These are phyloP conservation scores for Geotrichum histeridarum DNA, from an alignment of 1,139 yeast species.

Conservation along the genomic window DNA sequence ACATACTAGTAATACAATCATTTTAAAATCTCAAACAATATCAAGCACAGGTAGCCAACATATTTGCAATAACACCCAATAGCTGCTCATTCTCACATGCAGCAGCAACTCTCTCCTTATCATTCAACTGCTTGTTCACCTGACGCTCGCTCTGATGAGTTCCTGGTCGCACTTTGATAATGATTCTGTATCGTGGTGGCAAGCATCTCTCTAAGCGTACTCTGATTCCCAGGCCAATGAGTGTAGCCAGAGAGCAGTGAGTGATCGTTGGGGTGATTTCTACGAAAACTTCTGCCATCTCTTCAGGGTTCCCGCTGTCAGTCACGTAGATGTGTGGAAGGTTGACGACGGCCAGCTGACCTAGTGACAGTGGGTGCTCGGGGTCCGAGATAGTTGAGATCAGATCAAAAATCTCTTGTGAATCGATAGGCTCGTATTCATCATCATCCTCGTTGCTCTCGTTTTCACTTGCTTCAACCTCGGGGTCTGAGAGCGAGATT, in stretches of 20 bases:
- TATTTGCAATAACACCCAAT: slow-evolving; percentile 78
- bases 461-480: slow-evolving; percentile 15
- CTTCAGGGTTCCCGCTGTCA: slow-evolving; percentile 48
- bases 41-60: slow-evolving; percentile 70
- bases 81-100: slow-evolving; percentile 97
- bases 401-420: slow-evolving; percentile 68
- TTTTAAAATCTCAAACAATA: not conserved
- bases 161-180: slow-evolving; percentile 79
- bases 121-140: slow-evolving; percentile 93
- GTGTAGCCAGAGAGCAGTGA: slow-evolving; percentile 92
- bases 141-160: slow-evolving; percentile 94
- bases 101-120: slow-evolving; percentile 96
- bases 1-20: too few relatives aligned
- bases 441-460: slow-evolving; percentile 21
- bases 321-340: slow-evolving; percentile 69
- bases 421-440: slow-evolving; percentile 64
- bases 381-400: slow-evolving; percentile 92
- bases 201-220: slow-evolving; percentile 86
- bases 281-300: slow-evolving; percentile 71
- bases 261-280: slow-evolving; percentile 96
- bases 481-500: slow-evolving; percentile 18
- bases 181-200: slow-evolving; percentile 78
- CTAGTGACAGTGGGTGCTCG: slow-evolving; percentile 92
- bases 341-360: slow-evolving; percentile 91
- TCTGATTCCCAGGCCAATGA: slow-evolving; percentile 90